phyloP scores from a whole-genome alignment of 1,284 basidiomycete genomes.

The Pascua guehoae region DNA sequence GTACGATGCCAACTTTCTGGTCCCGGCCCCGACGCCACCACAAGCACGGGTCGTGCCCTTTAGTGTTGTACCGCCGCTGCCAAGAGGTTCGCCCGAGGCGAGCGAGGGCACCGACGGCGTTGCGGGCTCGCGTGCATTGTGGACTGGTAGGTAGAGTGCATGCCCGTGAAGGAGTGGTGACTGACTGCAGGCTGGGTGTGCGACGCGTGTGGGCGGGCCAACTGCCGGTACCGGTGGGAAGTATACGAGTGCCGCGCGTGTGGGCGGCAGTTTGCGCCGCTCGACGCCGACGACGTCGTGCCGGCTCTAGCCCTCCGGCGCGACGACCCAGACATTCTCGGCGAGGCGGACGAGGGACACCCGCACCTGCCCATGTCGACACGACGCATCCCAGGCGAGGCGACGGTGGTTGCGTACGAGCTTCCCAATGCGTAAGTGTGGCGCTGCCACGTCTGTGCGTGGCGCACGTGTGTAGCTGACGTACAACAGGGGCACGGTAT shows the following conservation, averaged over 20 bases:
- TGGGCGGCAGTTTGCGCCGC: slow-evolving; percentile 3
- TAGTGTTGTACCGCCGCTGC: slow-evolving; percentile 27
- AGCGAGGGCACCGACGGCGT: slow-evolving; percentile 3
- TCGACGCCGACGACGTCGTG: slow-evolving; percentile 5
- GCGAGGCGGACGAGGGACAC: slow-evolving; percentile 3
- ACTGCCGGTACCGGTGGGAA: slow-evolving; percentile 43
- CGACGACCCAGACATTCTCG: slow-evolving; percentile 3
- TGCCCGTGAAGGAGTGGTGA: too few species aligned
- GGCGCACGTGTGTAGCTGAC: background rate
- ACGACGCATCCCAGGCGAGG: background rate
- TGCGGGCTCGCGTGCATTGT: slow-evolving; percentile 22
- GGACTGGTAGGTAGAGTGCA: slow-evolving; percentile 24
- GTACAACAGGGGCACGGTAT: slow-evolving; percentile 24
- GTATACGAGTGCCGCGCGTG: slow-evolving; percentile 26
- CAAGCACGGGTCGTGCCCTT: slow-evolving; percentile 20
- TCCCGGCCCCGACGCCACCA: slow-evolving; percentile 9
- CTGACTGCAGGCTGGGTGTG: slow-evolving; percentile 40
- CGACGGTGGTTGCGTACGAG: slow-evolving; percentile 13
- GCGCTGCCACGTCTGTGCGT: background rate
- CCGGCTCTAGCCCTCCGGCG: background rate
- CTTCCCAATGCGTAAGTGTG: slow-evolving; percentile 12
- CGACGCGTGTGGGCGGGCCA: slow-evolving; percentile 35
- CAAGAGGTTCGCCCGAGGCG: slow-evolving; percentile 1
- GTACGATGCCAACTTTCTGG: slow-evolving; percentile 25
- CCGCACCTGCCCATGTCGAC: slow-evolving; percentile 1